Evolutionary conservation across 208 protist species (phyloP).

Genomic region (Wallacemonas rigidus): DNA sequence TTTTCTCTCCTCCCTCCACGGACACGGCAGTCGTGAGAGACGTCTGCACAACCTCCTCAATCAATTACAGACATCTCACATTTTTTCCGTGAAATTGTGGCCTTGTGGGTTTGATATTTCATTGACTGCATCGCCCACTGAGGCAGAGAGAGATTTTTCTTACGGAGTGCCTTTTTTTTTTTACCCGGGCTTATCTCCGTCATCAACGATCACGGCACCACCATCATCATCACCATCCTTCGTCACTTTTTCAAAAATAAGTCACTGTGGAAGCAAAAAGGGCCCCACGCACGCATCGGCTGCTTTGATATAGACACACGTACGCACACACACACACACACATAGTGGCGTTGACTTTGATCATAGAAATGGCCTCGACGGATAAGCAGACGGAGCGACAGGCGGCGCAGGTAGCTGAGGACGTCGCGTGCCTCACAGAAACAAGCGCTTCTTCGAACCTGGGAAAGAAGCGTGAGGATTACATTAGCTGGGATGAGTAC

Average conservation of each 20-base stretch:
- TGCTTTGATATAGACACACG: not conserved
- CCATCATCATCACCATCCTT: not conserved
- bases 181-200: too few relatives aligned
- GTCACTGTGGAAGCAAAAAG: not conserved
- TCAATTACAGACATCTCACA: too few relatives aligned
- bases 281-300: not conserved
- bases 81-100: too few relatives aligned
- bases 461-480: conserved; percentile 19
- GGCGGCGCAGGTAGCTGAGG: not conserved
- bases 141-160: too few relatives aligned
- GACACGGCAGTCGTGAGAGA: too few relatives aligned
- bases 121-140: too few relatives aligned
- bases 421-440: not conserved
- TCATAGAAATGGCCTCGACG: not conserved
- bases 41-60: too few relatives aligned
- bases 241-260: too few relatives aligned
- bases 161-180: too few relatives aligned
- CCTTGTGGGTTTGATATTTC: too few relatives aligned
- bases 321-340: conserved; percentile 15
- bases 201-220: not conserved
- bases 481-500: conserved; percentile 56
- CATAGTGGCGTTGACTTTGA: not conserved
- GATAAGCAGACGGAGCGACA: conserved; percentile 5
- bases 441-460: not conserved
- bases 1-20: too few relatives aligned